Base-by-base conservation (phyloP, 2,329 filamentous ascomycete genomes). In the Geosmithia flava region DNA sequence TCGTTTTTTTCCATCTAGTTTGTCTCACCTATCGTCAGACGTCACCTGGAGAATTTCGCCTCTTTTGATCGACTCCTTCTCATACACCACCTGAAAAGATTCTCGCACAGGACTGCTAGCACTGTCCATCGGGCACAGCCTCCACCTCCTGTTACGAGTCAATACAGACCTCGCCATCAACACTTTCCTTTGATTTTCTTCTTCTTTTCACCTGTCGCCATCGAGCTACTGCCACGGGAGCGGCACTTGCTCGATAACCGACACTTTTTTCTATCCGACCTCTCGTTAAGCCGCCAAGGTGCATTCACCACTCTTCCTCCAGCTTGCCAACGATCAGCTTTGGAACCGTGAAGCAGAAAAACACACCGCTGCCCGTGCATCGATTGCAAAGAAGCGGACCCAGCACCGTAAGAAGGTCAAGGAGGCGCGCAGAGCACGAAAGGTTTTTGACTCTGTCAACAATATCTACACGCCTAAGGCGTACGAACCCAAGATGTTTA, bases 241-340 rank as follows among this genome's bases (percentile, higher is more conserved):
- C 44, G 19, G 29, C 23, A 19, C 27, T 2, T 30, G n/a, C 19
- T 40, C 45, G 37, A 37, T 20, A 19, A 15, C 15, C 33, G 37
- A n/a, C 11, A 46, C 45, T 44, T 13, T 33, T 20, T 44, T 20
- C 47, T 47, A 44, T 43, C 23, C 48, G 47, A 37, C 16, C 23
- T 23, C 44, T 29, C 40, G 46, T 46, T 51, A 62, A 57, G 66
- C 67, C 76, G 78, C 62, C 75, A 83, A 80, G 62, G 72, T 81
- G 80, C 80, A 85, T 81, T 85, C 81, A 55, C 80, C 79, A 68
- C 75, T 85, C 58, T 82, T 84, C 64, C 70, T 82, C 63, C 75
- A 78, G 62, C 69, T 76, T 58, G 69, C 70, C 46, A 68, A 69
- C 54, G 58, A 64, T 47, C 60, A 63, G 40, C 63, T 74, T 46